phyloP scores from a whole-genome alignment of 2,329 filamentous ascomycete genomes.

The Pseudopyrenochaeta lycopersici region DNA sequence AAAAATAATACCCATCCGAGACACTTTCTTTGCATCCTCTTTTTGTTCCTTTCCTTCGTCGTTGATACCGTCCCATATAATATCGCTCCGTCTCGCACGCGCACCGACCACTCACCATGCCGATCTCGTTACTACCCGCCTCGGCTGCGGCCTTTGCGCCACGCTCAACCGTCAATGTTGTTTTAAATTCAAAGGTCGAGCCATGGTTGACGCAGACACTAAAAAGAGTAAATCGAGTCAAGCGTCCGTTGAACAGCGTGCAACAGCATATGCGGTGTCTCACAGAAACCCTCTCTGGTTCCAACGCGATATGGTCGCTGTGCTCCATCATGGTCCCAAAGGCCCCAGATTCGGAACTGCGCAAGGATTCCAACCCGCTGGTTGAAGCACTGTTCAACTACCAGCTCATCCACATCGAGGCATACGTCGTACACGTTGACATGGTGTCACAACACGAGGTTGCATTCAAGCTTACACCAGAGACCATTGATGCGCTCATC shows the following conservation, averaged over 20 bases:
- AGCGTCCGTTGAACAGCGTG: slow-evolving; percentile 96
- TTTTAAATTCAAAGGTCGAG: slow-evolving; percentile 90
- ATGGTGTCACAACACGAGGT: slow-evolving; percentile 98
- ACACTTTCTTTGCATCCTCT: slow-evolving; percentile 41
- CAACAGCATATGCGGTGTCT: slow-evolving; percentile 95
- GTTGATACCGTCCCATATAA: slow-evolving; percentile 50
- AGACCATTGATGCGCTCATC: slow-evolving; percentile 91
- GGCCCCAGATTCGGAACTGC: slow-evolving; percentile 83
- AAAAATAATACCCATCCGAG: slow-evolving; percentile 48
- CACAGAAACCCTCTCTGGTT: slow-evolving; percentile 89
- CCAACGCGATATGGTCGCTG: slow-evolving; percentile 93
- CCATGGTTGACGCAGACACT: slow-evolving; percentile 96
- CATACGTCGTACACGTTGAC: slow-evolving; percentile 98
- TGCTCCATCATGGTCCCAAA: slow-evolving; percentile 93
- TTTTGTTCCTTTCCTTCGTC: slow-evolving; percentile 45
- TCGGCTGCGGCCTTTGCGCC: slow-evolving; percentile 97
- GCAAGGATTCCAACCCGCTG: slow-evolving; percentile 81
- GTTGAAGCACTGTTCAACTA: slow-evolving; percentile 92
- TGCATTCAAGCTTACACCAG: slow-evolving; percentile 94
- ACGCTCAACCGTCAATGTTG: slow-evolving; percentile 91
- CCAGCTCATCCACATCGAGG: slow-evolving; percentile 91
- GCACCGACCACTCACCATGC: slow-evolving; percentile 67
- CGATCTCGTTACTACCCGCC: slow-evolving; percentile 89
- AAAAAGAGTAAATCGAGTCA: slow-evolving; percentile 95
- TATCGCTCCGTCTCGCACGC: slow-evolving; percentile 42